Evolutionary conservation across 139 green algal genomes (phyloP), one percentile per base, ranked within the genome.

Genomic region (Chlamydomonas sp.): DNA sequence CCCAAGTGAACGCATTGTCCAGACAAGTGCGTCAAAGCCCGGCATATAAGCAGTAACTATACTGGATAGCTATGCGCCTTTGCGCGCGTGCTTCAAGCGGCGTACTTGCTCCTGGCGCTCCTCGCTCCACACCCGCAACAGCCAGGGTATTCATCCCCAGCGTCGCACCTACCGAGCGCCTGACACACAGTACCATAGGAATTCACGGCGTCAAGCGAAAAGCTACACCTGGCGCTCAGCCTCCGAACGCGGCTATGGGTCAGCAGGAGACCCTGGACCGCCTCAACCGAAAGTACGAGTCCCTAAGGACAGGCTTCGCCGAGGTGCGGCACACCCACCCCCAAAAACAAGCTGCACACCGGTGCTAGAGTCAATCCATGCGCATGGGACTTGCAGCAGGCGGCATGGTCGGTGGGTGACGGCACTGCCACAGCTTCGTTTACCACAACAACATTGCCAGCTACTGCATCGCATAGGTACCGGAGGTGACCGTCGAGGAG

Each of bases 401-500:
- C 31, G 8, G 7, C 49, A 16, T 7, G 73, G 49, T n/a, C 61
- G n/a, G 31, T 49, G 49, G 59, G 3, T 8, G 60, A 31, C 69
- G 15, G 62, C 77, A 14, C 31, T n/a, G 60, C 59, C 58, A 4
- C 6, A 17, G 60, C 7, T 59, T 49, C 60, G 59, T 9, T 57
- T 5, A 68, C 14, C 15, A 6, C 67, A 72, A 17, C 6, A 9
- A 1, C 61, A 59, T 59, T 31, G 1, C 15, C 16, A 20, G 66
- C 80, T 10, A 49, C 12, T 67, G 62, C 74, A 88, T 71, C 66
- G 10, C 66, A 71, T 71, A 14, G 75, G 84, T 88, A 9, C 75
- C 63, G 1, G 84, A 88, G 64, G 66, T 88, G 1, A 63, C 63
- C 0, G 84, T 71, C 1, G 5, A 60, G 59, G 64, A 77, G 74